phyloP scores from a whole-genome alignment of 202 grass and related monocot species.

The Sporobolus alterniflorus region DNA sequence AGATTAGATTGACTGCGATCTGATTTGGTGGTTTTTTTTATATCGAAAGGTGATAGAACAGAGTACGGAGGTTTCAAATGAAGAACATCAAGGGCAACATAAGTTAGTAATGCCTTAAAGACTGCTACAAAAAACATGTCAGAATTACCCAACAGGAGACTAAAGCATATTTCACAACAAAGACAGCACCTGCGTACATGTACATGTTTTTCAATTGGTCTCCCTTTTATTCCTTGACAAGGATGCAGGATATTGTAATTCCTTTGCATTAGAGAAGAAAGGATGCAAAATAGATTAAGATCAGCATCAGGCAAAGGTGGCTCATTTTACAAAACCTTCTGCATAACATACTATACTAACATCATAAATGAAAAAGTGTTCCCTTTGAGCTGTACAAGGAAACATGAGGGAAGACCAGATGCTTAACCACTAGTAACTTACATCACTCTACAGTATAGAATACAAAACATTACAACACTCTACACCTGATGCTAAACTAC shows the following conservation, averaged over 20 bases:
- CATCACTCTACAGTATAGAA: slow-evolving; percentile 11
- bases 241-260: not conserved
- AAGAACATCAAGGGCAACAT: not conserved
- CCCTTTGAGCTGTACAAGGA: not conserved
- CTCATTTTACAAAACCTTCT: slow-evolving; percentile 1
- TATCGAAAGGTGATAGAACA: not conserved
- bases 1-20: not conserved
- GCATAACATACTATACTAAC: not conserved
- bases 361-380: not conserved
- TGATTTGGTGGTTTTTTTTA: not conserved
- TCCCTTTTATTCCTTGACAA: not conserved
- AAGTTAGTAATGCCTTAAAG: not conserved
- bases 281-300: not conserved
- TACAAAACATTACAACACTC: not conserved
- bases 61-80: not conserved
- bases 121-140: not conserved
- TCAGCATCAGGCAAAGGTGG: not conserved
- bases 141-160: not conserved
- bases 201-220: not conserved
- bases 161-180: slow-evolving; percentile 3
- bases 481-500: not conserved
- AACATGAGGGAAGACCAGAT: not conserved
- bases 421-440: too few relatives aligned
- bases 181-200: not conserved
- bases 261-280: not conserved